phyloP scores from a whole-genome alignment of 345 rosid species.

The Salix viminalis region DNA sequence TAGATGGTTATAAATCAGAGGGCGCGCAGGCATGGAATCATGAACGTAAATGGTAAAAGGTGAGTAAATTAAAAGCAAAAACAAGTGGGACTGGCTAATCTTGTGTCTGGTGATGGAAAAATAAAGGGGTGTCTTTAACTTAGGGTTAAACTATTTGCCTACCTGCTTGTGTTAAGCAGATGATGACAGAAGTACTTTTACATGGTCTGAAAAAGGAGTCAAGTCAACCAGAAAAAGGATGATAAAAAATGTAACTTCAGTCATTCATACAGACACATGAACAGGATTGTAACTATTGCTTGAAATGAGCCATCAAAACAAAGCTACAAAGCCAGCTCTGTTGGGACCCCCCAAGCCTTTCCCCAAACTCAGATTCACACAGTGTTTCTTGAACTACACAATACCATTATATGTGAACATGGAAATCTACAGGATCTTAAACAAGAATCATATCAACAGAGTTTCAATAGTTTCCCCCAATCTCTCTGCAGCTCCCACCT shows the following conservation, averaged over 20 bases:
- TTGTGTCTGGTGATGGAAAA: not conserved
- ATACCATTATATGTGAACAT: not conserved
- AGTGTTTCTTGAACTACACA: not conserved
- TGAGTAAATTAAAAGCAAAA: not conserved
- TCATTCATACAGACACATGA: constrained; percentile 15
- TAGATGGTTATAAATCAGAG: no score
- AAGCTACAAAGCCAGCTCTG: not conserved
- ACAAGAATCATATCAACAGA: not conserved
- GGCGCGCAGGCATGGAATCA: no score
- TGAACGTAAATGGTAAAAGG: no score
- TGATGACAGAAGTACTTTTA: not conserved
- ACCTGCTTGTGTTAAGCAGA: not conserved
- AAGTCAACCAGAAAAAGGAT: constrained; percentile 15
- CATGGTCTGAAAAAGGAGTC: constrained; percentile 3
- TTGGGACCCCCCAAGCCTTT: constrained; percentile 15
- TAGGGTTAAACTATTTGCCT: not conserved
- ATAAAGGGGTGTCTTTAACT: not conserved
- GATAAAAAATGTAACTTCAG: constrained; percentile 17
- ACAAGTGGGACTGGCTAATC: not conserved
- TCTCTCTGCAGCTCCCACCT: not conserved
- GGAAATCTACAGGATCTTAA: not conserved
- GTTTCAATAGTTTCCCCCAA: not conserved
- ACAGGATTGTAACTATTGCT: constrained; percentile 16
- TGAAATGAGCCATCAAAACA: constrained; percentile 18
- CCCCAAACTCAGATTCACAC: no score